phyloP scores from a whole-genome alignment of 768 basidiomycete species.

The Leccinum rimulosum region DNA sequence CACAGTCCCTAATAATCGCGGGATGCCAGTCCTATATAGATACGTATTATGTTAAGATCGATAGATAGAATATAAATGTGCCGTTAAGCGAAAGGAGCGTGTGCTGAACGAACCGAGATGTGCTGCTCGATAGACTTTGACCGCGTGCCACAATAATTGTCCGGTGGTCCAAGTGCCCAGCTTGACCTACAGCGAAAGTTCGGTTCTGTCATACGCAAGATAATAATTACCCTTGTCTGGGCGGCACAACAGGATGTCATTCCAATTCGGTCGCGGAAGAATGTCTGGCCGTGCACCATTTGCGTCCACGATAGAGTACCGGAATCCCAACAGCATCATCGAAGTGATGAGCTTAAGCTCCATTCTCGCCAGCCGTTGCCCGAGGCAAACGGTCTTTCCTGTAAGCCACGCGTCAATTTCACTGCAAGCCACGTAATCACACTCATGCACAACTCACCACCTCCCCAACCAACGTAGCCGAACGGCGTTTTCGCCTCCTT shows the following conservation, averaged over 20 bases:
- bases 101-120: slow-evolving; percentile 11
- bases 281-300: slow-evolving; percentile 43
- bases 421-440: slow-evolving; percentile 18
- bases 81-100: slow-evolving; percentile 7
- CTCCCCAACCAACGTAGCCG: slow-evolving; percentile 76
- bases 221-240: slow-evolving; percentile 55
- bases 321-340: slow-evolving; percentile 64
- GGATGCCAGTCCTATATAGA: slow-evolving; percentile 3
- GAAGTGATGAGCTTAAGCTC: slow-evolving; percentile 71
- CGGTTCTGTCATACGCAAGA: slow-evolving; percentile 41
- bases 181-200: slow-evolving; percentile 24
- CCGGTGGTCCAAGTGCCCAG: slow-evolving; percentile 25
- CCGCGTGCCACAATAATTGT: slow-evolving; percentile 12
- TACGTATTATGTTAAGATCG: slow-evolving; percentile 11
- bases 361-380: slow-evolving; percentile 70
- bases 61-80: slow-evolving; percentile 24
- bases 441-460: slow-evolving; percentile 49
- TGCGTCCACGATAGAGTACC: slow-evolving; percentile 55
- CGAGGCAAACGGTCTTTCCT: slow-evolving; percentile 73
- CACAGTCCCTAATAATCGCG: slow-evolving; percentile 16
- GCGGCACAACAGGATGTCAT: slow-evolving; percentile 68
- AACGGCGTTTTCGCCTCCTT: slow-evolving; percentile 51
- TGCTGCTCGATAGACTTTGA: slow-evolving; percentile 1
- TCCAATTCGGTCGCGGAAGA: slow-evolving; percentile 71
- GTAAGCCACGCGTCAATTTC: slow-evolving; percentile 12